Evolutionary conservation across 176 grass and related monocot species (phyloP), one percentile per base, ranked within the genome.

Genomic region (Secale cereale): DNA sequence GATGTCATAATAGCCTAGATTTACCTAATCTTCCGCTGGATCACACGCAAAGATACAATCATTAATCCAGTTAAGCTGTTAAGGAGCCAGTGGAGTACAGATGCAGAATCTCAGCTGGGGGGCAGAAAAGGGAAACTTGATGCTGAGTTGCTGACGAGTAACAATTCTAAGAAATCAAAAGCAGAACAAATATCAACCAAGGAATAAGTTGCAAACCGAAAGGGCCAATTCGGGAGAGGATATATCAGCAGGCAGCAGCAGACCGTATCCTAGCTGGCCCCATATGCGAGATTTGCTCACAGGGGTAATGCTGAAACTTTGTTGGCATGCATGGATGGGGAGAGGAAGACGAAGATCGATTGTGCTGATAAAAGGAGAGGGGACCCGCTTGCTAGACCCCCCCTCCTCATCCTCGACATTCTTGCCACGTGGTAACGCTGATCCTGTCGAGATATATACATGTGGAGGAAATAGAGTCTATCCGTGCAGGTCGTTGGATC

Each of bases 151-250:
- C 37, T 5, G 31, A 28, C 3, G 26, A 52, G 78, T 19, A 20
- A 81, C 76, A 81, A 81, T 22, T 40, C 66, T 35, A 25, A 60
- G 60, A 60, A 36, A 57, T 78, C 74, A 57, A 70, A 65, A 83
- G 30, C 10, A 28, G 54, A 56, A 57, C 62, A 40, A 36, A 8
- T 57, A 71, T 23, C 67, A 79, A 80, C n/a, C 29, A 71, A 57
- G 39, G 81, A 74, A n/a, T 36, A 13, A 74, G 10, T 31, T 48
- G 28, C 5, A 7, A 65, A 26, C 10, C 45, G 50, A 30, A 70
- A 77, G 67, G 40, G 81, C 46, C 45, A 76, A 27, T 48, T 30
- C 6, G 2, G 15, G 59, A 31, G 62, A 70, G 70, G 65, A 71
- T 63, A 22, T 69, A 69, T 37, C 10, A 17, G 66, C 73, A 30